Evolutionary conservation across 257 asterid genomes (phyloP).

Genomic region (Nicotiana benthamiana): DNA sequence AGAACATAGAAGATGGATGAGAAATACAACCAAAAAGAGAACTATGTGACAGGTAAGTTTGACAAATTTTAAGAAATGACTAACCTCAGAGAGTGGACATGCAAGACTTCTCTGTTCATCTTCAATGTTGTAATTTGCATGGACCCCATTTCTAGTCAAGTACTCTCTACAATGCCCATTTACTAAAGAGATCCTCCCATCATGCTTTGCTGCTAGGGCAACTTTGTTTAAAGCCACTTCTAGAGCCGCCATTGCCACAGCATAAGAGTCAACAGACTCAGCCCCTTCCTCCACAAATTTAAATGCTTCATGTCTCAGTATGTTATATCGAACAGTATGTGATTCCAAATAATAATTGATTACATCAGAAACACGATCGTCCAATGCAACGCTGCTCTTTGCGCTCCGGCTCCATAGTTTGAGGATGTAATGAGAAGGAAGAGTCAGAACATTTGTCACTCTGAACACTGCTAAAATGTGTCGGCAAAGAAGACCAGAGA

Average conservation of each 20-base stretch:
- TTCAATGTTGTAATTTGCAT: constrained; percentile 18
- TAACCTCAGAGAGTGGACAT: constrained; percentile 70
- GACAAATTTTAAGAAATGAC: constrained; percentile 14
- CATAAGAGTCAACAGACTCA: constrained; percentile 50
- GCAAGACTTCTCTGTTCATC: constrained; percentile 43
- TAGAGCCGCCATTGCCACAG: constrained; percentile 64
- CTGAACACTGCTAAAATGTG: constrained; percentile 85
- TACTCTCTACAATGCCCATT: constrained; percentile 41
- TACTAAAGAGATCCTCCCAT: constrained; percentile 39
- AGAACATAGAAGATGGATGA: not conserved
- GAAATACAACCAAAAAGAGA: not conserved
- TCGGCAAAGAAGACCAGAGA: constrained; percentile 92
- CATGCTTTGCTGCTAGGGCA: constrained; percentile 39
- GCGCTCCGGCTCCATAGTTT: constrained; percentile 96
- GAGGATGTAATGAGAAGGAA: constrained; percentile 73
- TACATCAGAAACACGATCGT: constrained; percentile 47
- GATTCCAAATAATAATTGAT: constrained; percentile 82
- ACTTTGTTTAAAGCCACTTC: constrained; percentile 69
- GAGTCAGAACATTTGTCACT: constrained; percentile 86
- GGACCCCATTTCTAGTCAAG: constrained; percentile 23
- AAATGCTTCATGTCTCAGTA: constrained; percentile 80
- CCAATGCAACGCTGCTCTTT: constrained; percentile 64
- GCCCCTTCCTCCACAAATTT: constrained; percentile 85
- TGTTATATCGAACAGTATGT: constrained; percentile 81
- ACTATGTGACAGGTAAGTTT: not conserved